These are phyloP conservation scores for Calonectria ilicicola DNA, from an alignment of 2,329 filamentous ascomycete genomes.

Conservation along the genomic window DNA sequence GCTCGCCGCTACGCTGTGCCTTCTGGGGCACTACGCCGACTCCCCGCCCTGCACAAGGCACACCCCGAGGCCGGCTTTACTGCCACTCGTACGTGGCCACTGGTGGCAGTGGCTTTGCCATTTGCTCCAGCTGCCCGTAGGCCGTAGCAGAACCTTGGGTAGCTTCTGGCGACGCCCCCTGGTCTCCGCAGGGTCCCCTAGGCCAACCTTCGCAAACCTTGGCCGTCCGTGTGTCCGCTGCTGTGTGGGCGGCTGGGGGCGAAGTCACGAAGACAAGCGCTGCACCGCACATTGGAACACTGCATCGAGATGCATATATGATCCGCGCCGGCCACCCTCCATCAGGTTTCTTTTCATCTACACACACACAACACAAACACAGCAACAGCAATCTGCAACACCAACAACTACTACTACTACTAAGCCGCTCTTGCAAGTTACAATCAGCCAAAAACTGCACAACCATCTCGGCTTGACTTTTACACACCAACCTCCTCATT, in stretches of 20 bases:
- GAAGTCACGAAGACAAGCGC: conserved; percentile 11
- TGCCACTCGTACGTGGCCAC: conserved; percentile 13
- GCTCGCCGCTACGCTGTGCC: conserved; percentile 9
- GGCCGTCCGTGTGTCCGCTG: not conserved
- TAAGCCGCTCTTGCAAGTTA: not conserved
- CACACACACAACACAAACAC: conserved; percentile 10
- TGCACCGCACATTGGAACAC: conserved; percentile 4
- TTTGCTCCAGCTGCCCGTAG: conserved; percentile 1
- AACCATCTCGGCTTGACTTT: not conserved
- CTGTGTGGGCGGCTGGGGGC: conserved; percentile 14
- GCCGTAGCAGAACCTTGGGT: not conserved
- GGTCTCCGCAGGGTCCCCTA: not conserved
- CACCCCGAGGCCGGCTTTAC: not conserved
- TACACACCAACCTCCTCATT: conserved; percentile 15
- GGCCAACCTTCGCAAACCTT: conserved; percentile 2
- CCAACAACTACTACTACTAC: not conserved
- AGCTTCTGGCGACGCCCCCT: not conserved
- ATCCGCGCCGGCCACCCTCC: conserved; percentile 12
- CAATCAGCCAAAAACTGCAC: not conserved
- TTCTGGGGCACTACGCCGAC: conserved; percentile 14
- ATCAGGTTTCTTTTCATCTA: not conserved
- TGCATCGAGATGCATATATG: conserved; percentile 12
- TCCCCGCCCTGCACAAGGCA: not conserved
- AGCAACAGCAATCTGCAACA: not conserved
- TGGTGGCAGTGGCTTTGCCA: conserved; percentile 19